phyloP scores from a whole-genome alignment of 2,329 filamentous ascomycete genomes.

The Aureobasidium zeae region DNA sequence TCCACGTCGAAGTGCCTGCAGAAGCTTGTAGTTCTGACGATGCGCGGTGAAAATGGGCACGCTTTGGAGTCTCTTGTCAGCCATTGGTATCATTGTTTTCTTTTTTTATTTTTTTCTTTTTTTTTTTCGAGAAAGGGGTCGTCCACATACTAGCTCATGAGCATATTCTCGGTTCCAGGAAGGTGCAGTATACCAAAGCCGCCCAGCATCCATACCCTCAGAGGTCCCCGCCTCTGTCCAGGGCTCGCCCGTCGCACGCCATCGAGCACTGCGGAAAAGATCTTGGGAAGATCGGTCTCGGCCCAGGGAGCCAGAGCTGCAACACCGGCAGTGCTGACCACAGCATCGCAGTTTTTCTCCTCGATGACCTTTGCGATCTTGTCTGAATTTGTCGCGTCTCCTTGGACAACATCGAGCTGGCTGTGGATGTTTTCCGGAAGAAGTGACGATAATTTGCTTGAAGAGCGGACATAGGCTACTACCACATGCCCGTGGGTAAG shows the following conservation, averaged over 20 bases:
- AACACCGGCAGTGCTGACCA: constrained; percentile 34
- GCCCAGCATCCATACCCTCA: constrained; percentile 34
- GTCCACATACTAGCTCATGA: constrained; percentile 29
- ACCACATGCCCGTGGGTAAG: constrained; percentile 31
- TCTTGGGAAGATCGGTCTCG: constrained; percentile 29
- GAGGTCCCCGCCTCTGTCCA: constrained; percentile 25
- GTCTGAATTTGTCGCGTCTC: constrained; percentile 31
- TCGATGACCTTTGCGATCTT: constrained; percentile 31
- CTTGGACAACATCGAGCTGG: constrained; percentile 30
- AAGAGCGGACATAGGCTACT: constrained; percentile 33
- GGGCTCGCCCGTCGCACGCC: constrained; percentile 28
- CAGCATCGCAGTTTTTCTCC: constrained; percentile 31
- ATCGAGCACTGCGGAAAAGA: constrained; percentile 30
- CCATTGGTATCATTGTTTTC: neutral
- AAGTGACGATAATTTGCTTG: constrained; percentile 30
- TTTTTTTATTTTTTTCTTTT: neutral
- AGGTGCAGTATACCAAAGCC: constrained; percentile 31
- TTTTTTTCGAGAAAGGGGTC: neutral
- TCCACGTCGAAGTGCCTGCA: constrained; percentile 24
- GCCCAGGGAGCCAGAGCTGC: constrained; percentile 32
- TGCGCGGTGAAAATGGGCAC: constrained; percentile 31
- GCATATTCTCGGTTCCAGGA: constrained; percentile 28
- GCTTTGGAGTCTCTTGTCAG: constrained; percentile 22
- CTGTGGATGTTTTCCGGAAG: constrained; percentile 28
- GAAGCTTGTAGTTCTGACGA: constrained; percentile 26